Evolutionary conservation across 2,329 filamentous ascomycete genomes (phyloP).

Genomic region (Trichophyton rubrum): DNA sequence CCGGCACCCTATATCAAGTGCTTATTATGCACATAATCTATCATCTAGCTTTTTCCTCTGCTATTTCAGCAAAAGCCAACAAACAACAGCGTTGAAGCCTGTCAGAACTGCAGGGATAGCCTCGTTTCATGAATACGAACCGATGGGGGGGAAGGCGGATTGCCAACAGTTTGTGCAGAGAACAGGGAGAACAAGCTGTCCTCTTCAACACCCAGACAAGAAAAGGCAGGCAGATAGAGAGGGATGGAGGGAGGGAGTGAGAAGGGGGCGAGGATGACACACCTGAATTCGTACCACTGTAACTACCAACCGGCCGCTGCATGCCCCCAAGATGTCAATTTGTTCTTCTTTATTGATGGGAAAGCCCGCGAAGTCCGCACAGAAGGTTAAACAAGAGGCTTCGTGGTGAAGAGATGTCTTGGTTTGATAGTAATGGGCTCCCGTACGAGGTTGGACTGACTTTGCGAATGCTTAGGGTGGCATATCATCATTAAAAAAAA

Average conservation of each 20-base stretch:
- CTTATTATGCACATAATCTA: not conserved
- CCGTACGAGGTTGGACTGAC: not conserved
- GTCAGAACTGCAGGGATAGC: not conserved
- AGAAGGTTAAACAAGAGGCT: not conserved
- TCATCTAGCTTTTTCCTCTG: not conserved
- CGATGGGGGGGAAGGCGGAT: not conserved
- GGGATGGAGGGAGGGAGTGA: too few relatives aligned
- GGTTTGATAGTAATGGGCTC: not conserved
- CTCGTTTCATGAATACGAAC: constrained; percentile 2
- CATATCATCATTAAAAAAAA: not conserved
- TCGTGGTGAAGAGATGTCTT: not conserved
- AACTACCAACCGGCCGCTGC: not conserved
- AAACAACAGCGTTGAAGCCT: not conserved
- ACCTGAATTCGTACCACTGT: too few relatives aligned
- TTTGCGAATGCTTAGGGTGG: not conserved
- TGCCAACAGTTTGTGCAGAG: not conserved
- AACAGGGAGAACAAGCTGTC: not conserved
- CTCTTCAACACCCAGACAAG: too few relatives aligned
- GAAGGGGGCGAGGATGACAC: too few relatives aligned
- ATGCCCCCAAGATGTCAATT: not conserved
- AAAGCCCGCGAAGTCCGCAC: constrained; percentile 1
- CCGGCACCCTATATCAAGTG: not conserved
- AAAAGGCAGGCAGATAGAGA: too few relatives aligned
- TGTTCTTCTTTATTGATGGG: not conserved
- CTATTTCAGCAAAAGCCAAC: not conserved